Conservation (phyloP, 441 rosid species). For the Dalechampia spathulata region DNA sequence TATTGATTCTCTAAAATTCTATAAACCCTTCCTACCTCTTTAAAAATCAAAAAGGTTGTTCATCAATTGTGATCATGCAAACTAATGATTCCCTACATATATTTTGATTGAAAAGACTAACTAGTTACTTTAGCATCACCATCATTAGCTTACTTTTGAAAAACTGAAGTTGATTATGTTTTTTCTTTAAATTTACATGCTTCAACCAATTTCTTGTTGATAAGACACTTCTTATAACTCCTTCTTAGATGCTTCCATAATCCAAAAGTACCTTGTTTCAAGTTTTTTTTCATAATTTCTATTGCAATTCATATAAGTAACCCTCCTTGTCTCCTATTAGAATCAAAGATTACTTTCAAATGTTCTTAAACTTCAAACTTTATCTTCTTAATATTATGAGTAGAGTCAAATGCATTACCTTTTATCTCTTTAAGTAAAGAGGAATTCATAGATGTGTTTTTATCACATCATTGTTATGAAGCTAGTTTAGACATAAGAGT, state of each 20-base stretch:
- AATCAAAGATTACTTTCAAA: no score
- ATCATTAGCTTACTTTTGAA: background rate
- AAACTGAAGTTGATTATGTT: no score
- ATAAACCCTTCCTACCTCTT: background rate
- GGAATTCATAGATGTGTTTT: no score
- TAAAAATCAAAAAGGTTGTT: background rate
- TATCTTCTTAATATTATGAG: no score
- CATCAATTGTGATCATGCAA: background rate
- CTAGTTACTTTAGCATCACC: background rate
- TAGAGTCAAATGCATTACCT: no score
- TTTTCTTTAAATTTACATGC: background rate
- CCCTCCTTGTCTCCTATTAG: no score
- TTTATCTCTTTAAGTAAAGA: no score
- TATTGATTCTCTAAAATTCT: background rate
- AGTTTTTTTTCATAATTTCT: no score
- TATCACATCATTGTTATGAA: no score
- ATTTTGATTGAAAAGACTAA: background rate
- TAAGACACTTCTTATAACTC: background rate
- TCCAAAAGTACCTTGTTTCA: background rate
- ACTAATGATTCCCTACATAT: background rate
- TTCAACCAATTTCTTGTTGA: background rate
- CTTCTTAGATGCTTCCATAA: background rate
- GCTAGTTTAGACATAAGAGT: no score
- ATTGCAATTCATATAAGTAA: no score
- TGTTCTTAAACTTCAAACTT: no score